Base-by-base conservation (phyloP, 805 yeast genomes). In the Suhomyces sp. region DNA sequence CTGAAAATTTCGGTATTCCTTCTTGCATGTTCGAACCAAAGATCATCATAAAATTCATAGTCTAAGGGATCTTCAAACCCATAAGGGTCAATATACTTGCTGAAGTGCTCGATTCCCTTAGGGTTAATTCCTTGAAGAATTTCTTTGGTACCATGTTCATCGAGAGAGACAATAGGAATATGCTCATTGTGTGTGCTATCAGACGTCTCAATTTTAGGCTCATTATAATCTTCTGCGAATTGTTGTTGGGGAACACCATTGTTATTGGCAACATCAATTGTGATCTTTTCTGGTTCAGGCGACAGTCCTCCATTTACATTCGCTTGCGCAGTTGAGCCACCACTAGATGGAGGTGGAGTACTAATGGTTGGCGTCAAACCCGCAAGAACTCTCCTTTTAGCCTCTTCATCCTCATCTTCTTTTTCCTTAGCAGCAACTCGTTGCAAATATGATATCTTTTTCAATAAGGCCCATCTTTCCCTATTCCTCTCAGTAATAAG, bases 1-100 rank as follows among this genome's bases (percentile, higher is more conserved):
- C 96, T 72, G 64, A 76, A 93, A 2, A 95, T 65, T 40, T 76
- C 70, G 0, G 98, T 88, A 53, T 93, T 93, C 49, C 90, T 72
- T 35, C 83, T 66, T 0, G 98, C 97, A 50, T 77, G 78, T 4
- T 81, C 81, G 54, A 72, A 76, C 96, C 96, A 91, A 6, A 81
- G 56, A 48, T 88, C 96, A 48, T 85, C 90, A 51, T 79, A 87
- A 55, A 93, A 93, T 2, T 76, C 76, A n/a, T 76, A 83, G 40
- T 74, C 77, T 31, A 93, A 56, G 0, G 98, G 99, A 60, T 93
- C 99, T 38, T 76, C 81, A 56, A 93, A 88, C 2, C 77, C 68
- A 58, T 86, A 90, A 1, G 98, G 98, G 56, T 88, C 97, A 42
- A 93, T 72, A 38, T 79, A 81, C 42, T 52, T 59, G 25, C 68